These are phyloP conservation scores for Talaromyces sp. DNA, from an alignment of 2,329 filamentous ascomycete species.

Conservation along the genomic window DNA sequence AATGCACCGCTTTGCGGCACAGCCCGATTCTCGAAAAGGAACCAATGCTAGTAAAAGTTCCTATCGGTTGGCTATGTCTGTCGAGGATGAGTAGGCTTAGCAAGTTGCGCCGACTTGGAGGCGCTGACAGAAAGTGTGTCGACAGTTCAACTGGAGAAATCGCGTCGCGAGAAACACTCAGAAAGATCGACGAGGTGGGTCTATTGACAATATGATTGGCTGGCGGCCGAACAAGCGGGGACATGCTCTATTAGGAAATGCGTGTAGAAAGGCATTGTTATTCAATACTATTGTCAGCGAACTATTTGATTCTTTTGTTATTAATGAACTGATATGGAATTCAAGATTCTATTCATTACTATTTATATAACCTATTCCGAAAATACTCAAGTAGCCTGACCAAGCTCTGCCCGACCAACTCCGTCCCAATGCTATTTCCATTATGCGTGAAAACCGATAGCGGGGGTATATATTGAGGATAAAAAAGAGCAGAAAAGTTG, in stretches of 20 bases:
- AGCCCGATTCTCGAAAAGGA: neutral
- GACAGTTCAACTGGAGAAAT: neutral
- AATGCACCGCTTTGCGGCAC: neutral
- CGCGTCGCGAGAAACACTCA: neutral
- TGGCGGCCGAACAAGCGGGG: neutral
- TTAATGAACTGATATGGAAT: neutral
- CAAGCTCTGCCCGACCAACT: neutral
- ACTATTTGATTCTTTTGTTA: neutral
- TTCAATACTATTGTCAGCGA: neutral
- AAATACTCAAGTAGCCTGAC: neutral
- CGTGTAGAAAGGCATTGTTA: neutral
- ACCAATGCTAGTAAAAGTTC: neutral
- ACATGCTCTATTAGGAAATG: neutral
- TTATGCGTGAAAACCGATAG: neutral
- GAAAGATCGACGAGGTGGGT: neutral
- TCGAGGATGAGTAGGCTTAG: neutral
- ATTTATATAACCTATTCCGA: neutral
- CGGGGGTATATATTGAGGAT: neutral
- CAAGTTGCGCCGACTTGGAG: neutral
- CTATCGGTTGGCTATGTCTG: neutral
- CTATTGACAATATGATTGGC: neutral
- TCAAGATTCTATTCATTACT: neutral
- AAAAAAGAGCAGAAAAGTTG: neutral
- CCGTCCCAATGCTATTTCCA: constrained; percentile 5
- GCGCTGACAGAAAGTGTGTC: neutral